Evolutionary conservation across 2,329 filamentous ascomycete species (phyloP).

Genomic region (Harringtonia lauricola): DNA sequence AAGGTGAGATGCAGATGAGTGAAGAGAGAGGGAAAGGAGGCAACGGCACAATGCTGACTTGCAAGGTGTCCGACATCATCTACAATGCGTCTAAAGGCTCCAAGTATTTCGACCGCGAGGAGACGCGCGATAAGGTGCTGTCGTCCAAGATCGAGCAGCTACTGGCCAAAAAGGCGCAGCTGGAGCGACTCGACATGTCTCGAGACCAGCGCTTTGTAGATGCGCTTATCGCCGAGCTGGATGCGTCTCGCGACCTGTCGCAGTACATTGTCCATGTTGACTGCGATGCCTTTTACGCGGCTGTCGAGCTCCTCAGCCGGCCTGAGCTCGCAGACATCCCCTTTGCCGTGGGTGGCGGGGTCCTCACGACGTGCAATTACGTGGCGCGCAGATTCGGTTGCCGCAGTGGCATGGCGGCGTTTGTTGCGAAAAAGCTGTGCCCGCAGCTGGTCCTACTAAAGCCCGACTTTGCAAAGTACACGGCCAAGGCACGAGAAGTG

Average conservation of each 20-base stretch:
- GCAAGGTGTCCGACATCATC: constrained; percentile 82
- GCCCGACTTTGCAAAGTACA: constrained; percentile 85
- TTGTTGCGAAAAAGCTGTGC: constrained; percentile 90
- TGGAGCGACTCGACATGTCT: constrained; percentile 67
- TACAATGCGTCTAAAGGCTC: constrained; percentile 95
- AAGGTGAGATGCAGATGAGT: constrained; percentile 40
- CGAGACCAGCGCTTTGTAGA: constrained; percentile 68
- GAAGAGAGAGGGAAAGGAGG: too few species aligned
- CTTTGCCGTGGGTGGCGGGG: constrained; percentile 73
- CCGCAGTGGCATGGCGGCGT: constrained; percentile 89
- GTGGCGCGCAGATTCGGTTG: constrained; percentile 81
- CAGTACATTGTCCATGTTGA: constrained; percentile 87
- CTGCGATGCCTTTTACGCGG: constrained; percentile 95
- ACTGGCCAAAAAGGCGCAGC: constrained; percentile 58
- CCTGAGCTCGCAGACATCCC: constrained; percentile 79
- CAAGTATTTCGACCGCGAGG: constrained; percentile 91
- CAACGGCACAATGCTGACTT: too few species aligned
- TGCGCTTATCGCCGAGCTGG: constrained; percentile 68
- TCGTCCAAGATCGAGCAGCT: constrained; percentile 81
- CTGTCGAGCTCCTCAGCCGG: constrained; percentile 74
- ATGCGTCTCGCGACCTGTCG: constrained; percentile 66
- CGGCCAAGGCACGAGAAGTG: constrained; percentile 78
- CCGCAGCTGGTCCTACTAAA: constrained; percentile 74
- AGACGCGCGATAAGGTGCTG: constrained; percentile 67
- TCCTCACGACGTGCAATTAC: constrained; percentile 69